Evolutionary conservation across 2,329 filamentous ascomycete genomes (phyloP), one percentile per base, ranked within the genome.

Genomic region (Colletotrichum siamense): DNA sequence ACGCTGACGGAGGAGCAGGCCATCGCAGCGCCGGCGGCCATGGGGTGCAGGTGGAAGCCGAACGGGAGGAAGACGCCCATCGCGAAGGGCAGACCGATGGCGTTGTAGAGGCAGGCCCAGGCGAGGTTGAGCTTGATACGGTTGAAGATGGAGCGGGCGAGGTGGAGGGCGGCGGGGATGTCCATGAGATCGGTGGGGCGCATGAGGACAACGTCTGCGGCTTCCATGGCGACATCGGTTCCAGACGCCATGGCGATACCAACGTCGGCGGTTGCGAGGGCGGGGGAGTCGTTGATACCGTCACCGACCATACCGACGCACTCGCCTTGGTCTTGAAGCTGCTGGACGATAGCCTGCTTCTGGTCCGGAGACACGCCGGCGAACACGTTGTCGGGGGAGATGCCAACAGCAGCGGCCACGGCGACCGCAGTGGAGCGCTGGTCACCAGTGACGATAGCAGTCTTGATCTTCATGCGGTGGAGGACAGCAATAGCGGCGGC

Each of bases 221-320:
- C 97, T 86, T 99, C 97, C 92, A 99, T 98, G 66, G 97, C 97
- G 2, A 99, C 96, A 83, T 99, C 97, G 1, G 97, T 99, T 73
- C 97, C 97, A 9, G 94, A 96, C 7, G 95, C 91, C 85, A 99
- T 95, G 74, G 96, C 96, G 79, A 99, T 98, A 78, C 97, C 97
- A 32, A 99, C 93, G 80, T 98, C 93, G 13, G 97, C 96, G 1
- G 96, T 98, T 1, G 96, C 97, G 13, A 99, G 92, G 1, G 97
- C 97, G 0, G 97, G 97, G 0, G 96, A 98, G 87, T 99, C 97
- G 85, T 99, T 99, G 90, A 99, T 98, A 57, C 97, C 97, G 84
- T 99, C 97, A 69, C 97, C 96, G 16, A 99, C 96, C 97, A 99
- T 99, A 79, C 95, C 97, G 30, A 99, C 95, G 66, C 94, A 89